Percentiles rank a stretch among this genome's conserved stretches.
phyloP scores from a whole-genome alignment of 805 yeast genomes.

The Saccharomycodes ludwigii region DNA sequence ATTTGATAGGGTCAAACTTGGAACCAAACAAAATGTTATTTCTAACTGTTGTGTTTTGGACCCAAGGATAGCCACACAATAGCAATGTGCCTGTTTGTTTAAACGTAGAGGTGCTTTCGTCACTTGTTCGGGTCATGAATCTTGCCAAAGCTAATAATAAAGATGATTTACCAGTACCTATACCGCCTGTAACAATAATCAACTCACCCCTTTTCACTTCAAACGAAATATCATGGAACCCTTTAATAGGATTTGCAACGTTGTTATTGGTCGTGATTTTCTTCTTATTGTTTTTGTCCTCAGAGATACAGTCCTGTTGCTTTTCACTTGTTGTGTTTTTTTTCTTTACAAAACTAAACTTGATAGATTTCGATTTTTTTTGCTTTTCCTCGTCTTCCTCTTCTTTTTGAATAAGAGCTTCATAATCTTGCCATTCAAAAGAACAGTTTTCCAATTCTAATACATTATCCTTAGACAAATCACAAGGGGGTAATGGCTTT shows the following conservation, averaged over 20 bases:
- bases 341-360: not conserved
- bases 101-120: too few relatives aligned
- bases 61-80: slow-evolving; percentile 47
- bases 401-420: too few relatives aligned
- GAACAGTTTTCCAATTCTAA: slow-evolving; percentile 36
- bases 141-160: slow-evolving; percentile 52
- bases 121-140: slow-evolving; percentile 28
- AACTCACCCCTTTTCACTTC: slow-evolving; percentile 44
- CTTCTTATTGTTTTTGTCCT: slow-evolving; percentile 6
- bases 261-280: slow-evolving; percentile 24
- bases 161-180: slow-evolving; percentile 40
- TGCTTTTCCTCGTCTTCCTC: slow-evolving; percentile 1
- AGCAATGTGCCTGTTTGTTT: slow-evolving; percentile 34
- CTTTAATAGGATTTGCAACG: slow-evolving; percentile 1
- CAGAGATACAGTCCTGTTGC: slow-evolving; percentile 1
- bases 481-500: slow-evolving; percentile 5
- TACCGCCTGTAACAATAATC: slow-evolving; percentile 54
- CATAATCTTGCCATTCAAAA: slow-evolving; percentile 42
- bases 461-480: slow-evolving; percentile 23
- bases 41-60: slow-evolving; percentile 56
- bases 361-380: not conserved
- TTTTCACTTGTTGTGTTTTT: slow-evolving; percentile 1
- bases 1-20: slow-evolving; percentile 32
- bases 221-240: slow-evolving; percentile 28
- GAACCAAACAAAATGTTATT: slow-evolving; percentile 55